Base-by-base conservation (phyloP, 2,329 filamentous ascomycete genomes). In the Pseudopithomyces maydicus region DNA sequence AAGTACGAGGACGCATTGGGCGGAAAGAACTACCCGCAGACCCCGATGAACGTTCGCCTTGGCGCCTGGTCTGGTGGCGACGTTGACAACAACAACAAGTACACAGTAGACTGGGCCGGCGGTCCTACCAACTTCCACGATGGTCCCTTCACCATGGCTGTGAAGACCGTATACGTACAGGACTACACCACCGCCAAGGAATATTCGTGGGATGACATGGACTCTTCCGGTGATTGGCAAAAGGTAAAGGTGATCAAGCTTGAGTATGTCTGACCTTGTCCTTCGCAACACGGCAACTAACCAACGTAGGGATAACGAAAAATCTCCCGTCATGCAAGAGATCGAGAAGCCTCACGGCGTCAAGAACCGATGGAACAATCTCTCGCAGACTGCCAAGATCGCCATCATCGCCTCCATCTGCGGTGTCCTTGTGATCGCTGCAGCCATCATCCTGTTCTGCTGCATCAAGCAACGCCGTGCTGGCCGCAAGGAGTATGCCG, bases 61-160 rank as follows among this genome's bases (percentile, higher is more conserved):
- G 89, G 89, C 61, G 84, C 85, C 64, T 90, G 88, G 88, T 84
- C 86, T 46, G 85, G 80, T 52, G 85, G 85, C 54, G 78, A 83
- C 66, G 76, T 78, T 57, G 74, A 78, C 61, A 73, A 74, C 59
- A 76, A 77, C 64, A 61, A 67, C 35, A 61, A 63, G 15, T 69
- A 67, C 52, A 67, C 68, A 15, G 64, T 72, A 6, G 64, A 83
- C 57, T 89, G 87, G 87, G 85, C 86, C 54, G 89, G 88, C 62
- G 89, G 89, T 58, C 78, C 80, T 51, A 91, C 89, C 41, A 82
- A 92, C 72, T 93, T 88, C 73, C 71, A 73, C 48, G 69, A 84
- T 23, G 88, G 80, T 0, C 90, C 90, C 0, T 94, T 85, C 78
- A 87, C 82, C 66, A 93, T 93, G 90, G 86, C 85, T 58, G 83